phyloP scores from a whole-genome alignment of 441 rosid species.

The Croton setiger region DNA sequence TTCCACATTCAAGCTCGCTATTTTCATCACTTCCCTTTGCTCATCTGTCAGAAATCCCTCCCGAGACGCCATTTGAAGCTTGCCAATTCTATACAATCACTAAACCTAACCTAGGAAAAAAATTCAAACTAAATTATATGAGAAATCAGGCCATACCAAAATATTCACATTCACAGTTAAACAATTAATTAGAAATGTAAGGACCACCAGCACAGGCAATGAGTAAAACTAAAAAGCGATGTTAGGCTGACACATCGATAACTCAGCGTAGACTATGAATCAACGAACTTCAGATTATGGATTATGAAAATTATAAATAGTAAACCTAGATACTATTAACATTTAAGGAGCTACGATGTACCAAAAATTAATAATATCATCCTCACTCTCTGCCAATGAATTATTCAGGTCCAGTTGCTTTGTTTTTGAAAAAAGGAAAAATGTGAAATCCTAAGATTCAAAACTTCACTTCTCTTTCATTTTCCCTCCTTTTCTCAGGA shows the following conservation, averaged over 20 bases:
- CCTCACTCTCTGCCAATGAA: not conserved
- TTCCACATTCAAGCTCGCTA: conserved; percentile 57
- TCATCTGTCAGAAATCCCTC: conserved; percentile 81
- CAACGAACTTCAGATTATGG: not conserved
- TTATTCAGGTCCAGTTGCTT: not conserved
- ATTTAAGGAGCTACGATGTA: not conserved
- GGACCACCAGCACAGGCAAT: not conserved
- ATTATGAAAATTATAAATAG: not conserved
- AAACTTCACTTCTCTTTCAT: not conserved
- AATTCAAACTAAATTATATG: not conserved
- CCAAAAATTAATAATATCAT: not conserved
- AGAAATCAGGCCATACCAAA: not conserved
- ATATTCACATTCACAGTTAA: too few relatives aligned
- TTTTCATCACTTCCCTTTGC: conserved; percentile 84
- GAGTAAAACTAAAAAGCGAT: conserved; percentile 8
- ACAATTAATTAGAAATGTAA: not conserved
- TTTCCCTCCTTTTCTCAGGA: conserved; percentile 18
- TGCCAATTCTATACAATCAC: conserved; percentile 15
- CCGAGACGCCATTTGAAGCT: conserved; percentile 54
- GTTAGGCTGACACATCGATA: not conserved
- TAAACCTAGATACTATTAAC: too few relatives aligned
- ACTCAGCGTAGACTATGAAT: not conserved
- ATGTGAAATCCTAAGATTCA: conserved; percentile 1
- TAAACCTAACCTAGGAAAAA: conserved; percentile 11
- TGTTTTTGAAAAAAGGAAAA: not conserved